phyloP scores from a whole-genome alignment of 331 rosid genomes.

The Saraca asoca region DNA sequence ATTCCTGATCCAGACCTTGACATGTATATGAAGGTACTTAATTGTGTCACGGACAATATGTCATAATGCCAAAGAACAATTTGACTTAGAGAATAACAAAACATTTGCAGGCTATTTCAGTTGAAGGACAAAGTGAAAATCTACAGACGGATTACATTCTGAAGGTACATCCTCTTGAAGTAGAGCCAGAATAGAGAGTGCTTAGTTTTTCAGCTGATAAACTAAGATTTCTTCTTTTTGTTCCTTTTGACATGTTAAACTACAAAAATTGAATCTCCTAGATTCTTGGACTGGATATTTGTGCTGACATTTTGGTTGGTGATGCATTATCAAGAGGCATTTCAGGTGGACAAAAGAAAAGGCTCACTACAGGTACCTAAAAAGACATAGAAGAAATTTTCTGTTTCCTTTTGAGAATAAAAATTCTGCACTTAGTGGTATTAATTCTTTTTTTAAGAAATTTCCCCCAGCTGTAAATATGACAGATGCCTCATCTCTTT shows the following conservation, averaged over 20 bases:
- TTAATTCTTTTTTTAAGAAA: constrained; percentile 25
- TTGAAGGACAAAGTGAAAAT: constrained; percentile 58
- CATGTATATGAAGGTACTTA: constrained; percentile 81
- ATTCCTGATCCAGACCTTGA: constrained; percentile 79
- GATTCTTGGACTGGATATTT: constrained; percentile 85
- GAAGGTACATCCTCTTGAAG: constrained; percentile 52
- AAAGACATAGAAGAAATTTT: constrained; percentile 13
- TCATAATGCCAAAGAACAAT: constrained; percentile 6
- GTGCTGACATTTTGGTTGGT: constrained; percentile 67
- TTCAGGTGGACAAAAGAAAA: constrained; percentile 86
- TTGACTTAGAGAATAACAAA: constrained; percentile 32
- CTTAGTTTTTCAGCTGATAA: constrained; percentile 18
- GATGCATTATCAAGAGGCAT: constrained; percentile 75
- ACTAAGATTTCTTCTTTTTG: constrained; percentile 28
- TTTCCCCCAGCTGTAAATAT: constrained; percentile 10
- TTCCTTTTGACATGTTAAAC: constrained; percentile 27
- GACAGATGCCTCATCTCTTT: constrained; percentile 30
- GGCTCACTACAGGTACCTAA: constrained; percentile 74
- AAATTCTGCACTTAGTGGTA: neutral
- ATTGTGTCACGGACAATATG: constrained; percentile 3
- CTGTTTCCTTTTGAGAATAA: constrained; percentile 17
- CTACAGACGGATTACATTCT: constrained; percentile 73
- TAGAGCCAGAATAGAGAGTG: constrained; percentile 19
- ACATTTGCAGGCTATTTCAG: constrained; percentile 66
- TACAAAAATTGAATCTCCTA: constrained; percentile 33